A percentile compares a stretch with the other conserved stretches of the same genome.
Evolutionary conservation across 78 protist species (phyloP).

Genomic region (Speleostelium caveatum): DNA sequence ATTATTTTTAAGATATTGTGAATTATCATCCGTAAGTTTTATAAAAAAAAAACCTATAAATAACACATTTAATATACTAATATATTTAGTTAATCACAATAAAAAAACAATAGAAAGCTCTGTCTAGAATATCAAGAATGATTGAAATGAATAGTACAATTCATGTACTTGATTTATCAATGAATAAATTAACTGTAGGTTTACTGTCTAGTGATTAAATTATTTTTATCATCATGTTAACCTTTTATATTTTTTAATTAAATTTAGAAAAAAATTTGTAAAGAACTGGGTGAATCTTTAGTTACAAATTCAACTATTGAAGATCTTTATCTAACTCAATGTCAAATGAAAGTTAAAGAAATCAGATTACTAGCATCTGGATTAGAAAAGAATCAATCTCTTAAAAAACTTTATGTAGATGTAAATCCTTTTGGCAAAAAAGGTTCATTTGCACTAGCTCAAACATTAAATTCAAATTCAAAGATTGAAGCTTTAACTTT

Average conservation of each 20-base stretch:
- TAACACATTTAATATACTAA: not conserved
- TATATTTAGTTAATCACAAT: not conserved
- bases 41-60: not conserved
- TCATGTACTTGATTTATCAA: slow-evolving; percentile 38
- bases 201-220: too few species aligned
- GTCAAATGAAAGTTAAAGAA: slow-evolving; percentile 8
- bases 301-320: slow-evolving; percentile 11
- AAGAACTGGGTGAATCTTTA: not conserved
- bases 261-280: slow-evolving; percentile 17
- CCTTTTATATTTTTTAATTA: too few species aligned
- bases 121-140: slow-evolving; percentile 54
- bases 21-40: too few species aligned
- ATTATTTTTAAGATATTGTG: slow-evolving; percentile 47
- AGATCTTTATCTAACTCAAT: slow-evolving; percentile 31
- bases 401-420: slow-evolving; percentile 42
- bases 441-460: slow-evolving; percentile 4
- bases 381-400: not conserved
- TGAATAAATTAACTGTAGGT: slow-evolving; percentile 62
- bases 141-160: slow-evolving; percentile 36
- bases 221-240: not conserved
- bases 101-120: too few species aligned
- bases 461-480: slow-evolving; percentile 16
- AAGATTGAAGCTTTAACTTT: slow-evolving; percentile 31
- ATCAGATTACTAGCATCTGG: slow-evolving; percentile 1
- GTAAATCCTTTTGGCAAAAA: slow-evolving; percentile 58